Conservation (phyloP, 1,139 yeast species). For the Pichia sp. region DNA sequence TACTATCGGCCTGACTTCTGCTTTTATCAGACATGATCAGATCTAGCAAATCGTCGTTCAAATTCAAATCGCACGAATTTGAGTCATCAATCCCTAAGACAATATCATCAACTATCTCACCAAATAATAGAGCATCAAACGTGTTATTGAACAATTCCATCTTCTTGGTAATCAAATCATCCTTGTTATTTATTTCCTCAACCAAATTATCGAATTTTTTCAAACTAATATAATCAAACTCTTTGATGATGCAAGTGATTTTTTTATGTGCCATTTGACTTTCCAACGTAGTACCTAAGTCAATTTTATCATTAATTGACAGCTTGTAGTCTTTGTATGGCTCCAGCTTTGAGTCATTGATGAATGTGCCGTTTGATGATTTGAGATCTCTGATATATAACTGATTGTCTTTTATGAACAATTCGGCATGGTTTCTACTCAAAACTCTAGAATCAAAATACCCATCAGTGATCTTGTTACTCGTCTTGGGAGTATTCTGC, state of each 20-base stretch:
- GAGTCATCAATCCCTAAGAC: slow-evolving; percentile 3
- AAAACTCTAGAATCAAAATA: slow-evolving; percentile 91
- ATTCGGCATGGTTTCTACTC: slow-evolving; percentile 89
- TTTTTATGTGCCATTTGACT: slow-evolving; percentile 78
- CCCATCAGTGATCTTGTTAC: slow-evolving; percentile 80
- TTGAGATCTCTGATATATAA: slow-evolving; percentile 81
- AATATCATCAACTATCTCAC: slow-evolving; percentile 49
- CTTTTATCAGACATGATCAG: slow-evolving; percentile 19
- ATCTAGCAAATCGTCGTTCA: slow-evolving; percentile 22
- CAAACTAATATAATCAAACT: slow-evolving; percentile 42
- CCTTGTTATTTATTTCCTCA: slow-evolving; percentile 21
- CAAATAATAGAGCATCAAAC: slow-evolving; percentile 74
- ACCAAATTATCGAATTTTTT: slow-evolving; percentile 26
- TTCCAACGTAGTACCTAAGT: slow-evolving; percentile 89
- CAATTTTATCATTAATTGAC: slow-evolving; percentile 71
- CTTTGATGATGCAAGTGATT: slow-evolving; percentile 75
- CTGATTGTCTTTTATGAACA: slow-evolving; percentile 57
- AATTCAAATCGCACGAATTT: background rate
- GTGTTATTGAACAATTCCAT: slow-evolving; percentile 38
- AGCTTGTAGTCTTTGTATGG: slow-evolving; percentile 55
- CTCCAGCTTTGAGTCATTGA: slow-evolving; percentile 68
- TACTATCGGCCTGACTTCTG: slow-evolving; percentile 3
- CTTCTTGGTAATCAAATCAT: slow-evolving; percentile 24
- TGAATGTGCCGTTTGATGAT: slow-evolving; percentile 91
- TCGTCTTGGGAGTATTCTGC: slow-evolving; percentile 68